phyloP scores from a whole-genome alignment of 1,284 basidiomycete species.

The Singerocomus rubriflavus region DNA sequence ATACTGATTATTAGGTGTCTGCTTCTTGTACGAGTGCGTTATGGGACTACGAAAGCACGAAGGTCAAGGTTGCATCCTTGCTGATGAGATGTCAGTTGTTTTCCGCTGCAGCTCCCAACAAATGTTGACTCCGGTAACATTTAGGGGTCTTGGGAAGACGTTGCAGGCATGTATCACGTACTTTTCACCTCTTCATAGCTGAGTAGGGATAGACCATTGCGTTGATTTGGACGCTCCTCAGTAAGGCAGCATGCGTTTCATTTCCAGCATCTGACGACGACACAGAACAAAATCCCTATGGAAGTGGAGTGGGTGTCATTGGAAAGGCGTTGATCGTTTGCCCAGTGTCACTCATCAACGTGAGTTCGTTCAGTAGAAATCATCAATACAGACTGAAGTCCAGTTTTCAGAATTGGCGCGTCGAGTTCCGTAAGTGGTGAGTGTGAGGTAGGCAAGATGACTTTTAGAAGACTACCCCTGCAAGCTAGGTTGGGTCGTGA shows the following conservation, averaged over 20 bases:
- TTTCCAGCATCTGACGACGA: conserved; percentile 5
- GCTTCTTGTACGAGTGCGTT: conserved; percentile 94
- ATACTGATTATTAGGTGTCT: conserved; percentile 49
- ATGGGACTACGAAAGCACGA: conserved; percentile 92
- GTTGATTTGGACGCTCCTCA: conserved; percentile 85
- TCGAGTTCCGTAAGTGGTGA: conserved; percentile 93
- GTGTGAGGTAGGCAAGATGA: conserved; percentile 7
- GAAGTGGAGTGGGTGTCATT: conserved; percentile 51
- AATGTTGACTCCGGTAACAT: conserved; percentile 11
- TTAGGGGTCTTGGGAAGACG: conserved; percentile 93
- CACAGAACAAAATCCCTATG: conserved; percentile 83
- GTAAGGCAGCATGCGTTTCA: conserved; percentile 42
- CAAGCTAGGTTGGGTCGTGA: conserved; percentile 69
- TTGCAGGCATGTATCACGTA: conserved; percentile 51
- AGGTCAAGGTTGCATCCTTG: conserved; percentile 91
- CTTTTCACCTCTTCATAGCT: not conserved
- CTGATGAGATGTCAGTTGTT: conserved; percentile 82
- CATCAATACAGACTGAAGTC: conserved; percentile 6
- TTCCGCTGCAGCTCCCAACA: not conserved
- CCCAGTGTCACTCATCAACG: conserved; percentile 88
- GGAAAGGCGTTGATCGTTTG: conserved; percentile 90
- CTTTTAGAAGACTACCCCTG: not conserved
- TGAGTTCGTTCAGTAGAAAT: conserved; percentile 33
- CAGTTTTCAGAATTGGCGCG: conserved; percentile 81
- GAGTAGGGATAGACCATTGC: conserved; percentile 66